phyloP scores from a whole-genome alignment of 306 rosid genomes.

The Vicia faba region DNA sequence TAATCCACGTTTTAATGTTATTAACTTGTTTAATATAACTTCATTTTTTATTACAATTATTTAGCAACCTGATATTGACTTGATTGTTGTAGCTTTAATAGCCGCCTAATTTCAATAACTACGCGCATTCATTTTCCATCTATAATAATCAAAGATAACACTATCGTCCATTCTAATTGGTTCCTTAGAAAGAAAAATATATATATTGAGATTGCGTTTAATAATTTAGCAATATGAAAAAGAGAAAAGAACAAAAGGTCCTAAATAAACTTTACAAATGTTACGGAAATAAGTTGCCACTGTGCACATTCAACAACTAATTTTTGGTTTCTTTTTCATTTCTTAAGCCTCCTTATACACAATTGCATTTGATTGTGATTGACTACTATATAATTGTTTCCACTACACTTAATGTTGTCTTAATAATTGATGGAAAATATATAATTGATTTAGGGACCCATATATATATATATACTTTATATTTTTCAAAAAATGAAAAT shows the following conservation, averaged over 20 bases:
- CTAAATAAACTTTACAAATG: conserved; percentile 25
- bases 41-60: conserved; percentile 20
- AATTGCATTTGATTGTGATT: conserved; percentile 34
- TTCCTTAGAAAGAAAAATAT: neutral
- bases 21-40: neutral
- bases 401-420: conserved; percentile 44
- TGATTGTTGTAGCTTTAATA: conserved; percentile 23
- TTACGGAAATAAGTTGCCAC: conserved; percentile 33
- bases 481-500: too few relatives aligned
- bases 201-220: neutral
- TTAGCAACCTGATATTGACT: conserved; percentile 31
- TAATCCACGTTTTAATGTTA: too few relatives aligned
- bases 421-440: conserved; percentile 37
- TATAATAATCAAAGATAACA: neutral
- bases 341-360: neutral
- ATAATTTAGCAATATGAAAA: conserved; percentile 6
- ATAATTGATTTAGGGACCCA: conserved; percentile 37
- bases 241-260: conserved; percentile 19
- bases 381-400: conserved; percentile 38
- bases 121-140: neutral
- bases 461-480: too few relatives aligned
- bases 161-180: conserved; percentile 13
- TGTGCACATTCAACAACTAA: conserved; percentile 14
- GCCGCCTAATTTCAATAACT: conserved; percentile 16
- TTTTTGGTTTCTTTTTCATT: conserved; percentile 5